Conservation (phyloP, 306 rosid genomes). For the Alnus rubra region DNA sequence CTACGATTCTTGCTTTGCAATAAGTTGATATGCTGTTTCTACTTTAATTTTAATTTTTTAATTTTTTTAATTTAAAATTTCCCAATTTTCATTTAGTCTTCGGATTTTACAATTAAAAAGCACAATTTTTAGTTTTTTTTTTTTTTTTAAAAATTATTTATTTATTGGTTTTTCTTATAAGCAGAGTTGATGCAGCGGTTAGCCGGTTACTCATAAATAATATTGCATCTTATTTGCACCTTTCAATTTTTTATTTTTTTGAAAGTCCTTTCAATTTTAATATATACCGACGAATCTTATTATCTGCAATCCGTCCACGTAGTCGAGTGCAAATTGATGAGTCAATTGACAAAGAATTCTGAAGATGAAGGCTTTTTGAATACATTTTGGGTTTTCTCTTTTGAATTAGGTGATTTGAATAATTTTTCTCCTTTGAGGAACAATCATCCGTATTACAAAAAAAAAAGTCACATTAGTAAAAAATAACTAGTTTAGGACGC, state of each 20-base stretch:
- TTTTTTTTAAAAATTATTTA: no score
- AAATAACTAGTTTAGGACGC: background rate
- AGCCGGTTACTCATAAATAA: background rate
- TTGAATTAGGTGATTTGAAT: background rate
- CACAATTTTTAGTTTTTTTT: background rate
- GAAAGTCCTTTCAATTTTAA: background rate
- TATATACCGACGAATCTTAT: background rate
- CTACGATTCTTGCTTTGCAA: slow-evolving; percentile 8
- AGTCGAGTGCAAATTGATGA: background rate
- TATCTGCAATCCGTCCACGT: background rate
- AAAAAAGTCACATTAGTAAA: background rate
- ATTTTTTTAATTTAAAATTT: background rate
- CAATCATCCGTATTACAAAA: background rate
- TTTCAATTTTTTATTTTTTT: background rate
- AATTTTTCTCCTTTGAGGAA: background rate
- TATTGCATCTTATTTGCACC: background rate
- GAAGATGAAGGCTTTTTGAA: background rate
- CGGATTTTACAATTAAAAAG: background rate
- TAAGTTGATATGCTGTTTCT: slow-evolving; percentile 16
- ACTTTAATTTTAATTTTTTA: no score
- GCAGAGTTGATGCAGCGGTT: background rate
- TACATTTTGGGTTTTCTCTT: slow-evolving; percentile 2
- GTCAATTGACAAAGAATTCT: slow-evolving; percentile 6
- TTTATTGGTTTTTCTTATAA: no score
- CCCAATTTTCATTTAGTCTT: background rate